Conservation (phyloP, 164 flowering plant genomes). For the Warburgia ugandensis region DNA sequence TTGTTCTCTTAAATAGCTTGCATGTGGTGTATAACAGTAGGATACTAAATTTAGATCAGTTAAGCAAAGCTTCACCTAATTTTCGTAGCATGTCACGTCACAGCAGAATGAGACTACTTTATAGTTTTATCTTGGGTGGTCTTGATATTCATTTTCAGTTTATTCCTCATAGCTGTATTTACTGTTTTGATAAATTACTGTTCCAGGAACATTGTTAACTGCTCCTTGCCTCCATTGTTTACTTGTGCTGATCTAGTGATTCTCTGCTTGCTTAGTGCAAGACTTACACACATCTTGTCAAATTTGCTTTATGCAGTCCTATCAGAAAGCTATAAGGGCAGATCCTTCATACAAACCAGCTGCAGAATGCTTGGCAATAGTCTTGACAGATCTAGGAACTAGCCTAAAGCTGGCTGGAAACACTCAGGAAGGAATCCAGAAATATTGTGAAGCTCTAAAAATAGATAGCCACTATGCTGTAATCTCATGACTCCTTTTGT, state of each 20-base stretch:
- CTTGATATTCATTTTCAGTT: no score
- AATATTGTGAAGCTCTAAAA: constrained; percentile 89
- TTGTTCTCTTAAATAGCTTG: no score
- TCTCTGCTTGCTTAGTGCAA: constrained; percentile 1
- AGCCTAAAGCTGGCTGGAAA: constrained; percentile 97
- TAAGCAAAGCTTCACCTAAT: no score
- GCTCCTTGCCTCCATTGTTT: neutral
- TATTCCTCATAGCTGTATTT: no score
- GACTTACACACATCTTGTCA: neutral
- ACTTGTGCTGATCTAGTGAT: neutral
- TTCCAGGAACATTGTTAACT: neutral
- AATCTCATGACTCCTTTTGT: constrained; percentile 22
- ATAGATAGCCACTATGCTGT: constrained; percentile 95
- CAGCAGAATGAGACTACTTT: no score
- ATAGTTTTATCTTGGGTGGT: no score
- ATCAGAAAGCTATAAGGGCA: constrained; percentile 79
- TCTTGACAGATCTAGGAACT: constrained; percentile 92
- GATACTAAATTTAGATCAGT: no score
- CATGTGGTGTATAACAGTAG: no score
- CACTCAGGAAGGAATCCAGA: constrained; percentile 92
- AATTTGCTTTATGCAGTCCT: constrained; percentile 49
- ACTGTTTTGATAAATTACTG: neutral
- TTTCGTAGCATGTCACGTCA: no score
- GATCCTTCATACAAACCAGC: constrained; percentile 87
- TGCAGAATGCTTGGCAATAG: constrained; percentile 93